Evolutionary conservation across 345 rosid genomes (phyloP), one percentile per base, ranked within the genome.

Genomic region (Citrus cavaleriei): DNA sequence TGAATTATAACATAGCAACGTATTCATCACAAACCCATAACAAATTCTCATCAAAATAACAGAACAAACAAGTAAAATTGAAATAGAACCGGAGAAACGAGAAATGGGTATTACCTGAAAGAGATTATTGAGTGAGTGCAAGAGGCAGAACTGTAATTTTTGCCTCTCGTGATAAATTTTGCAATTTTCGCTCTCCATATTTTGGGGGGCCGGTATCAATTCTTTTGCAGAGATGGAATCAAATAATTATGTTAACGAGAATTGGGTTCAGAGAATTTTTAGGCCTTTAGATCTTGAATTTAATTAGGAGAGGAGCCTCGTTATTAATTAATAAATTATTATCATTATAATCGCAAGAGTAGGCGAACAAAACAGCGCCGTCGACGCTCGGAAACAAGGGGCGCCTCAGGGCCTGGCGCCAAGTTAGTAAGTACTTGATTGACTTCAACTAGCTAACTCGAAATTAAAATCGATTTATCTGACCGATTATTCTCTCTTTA

Each of bases 81-180:
- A 5, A 51, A 51, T 10, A 46, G 51, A 46, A 42, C 3, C 51
- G 18, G 13, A 14, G 37, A 57, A 30, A 54, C 42, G 61, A 30
- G 61, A 74, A 40, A 64, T 55, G 46, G 74, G 73, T 27, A 18
- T 77, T 55, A 93, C 99, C 98, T 94, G 98, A 81, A 94, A 94
- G 80, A 96, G 94, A 84, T 90, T 96, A 90, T 93, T 94, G 78
- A 96, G 98, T 13, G 92, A 79, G 86, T 96, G 98, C 16, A 94
- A 77, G 80, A 94, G 95, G 84, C 98, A 94, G 69, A 90, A 91
- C 37, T 96, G 98, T 13, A 96, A 78, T 75, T 90, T 87, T 81
- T 96, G 98, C 74, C 82, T 90, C 81, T 94, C 98, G 83, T 94
- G 99, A 81, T 89, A 94, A 65, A 96, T 82, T 73, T 68, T 51